Percentiles rank a stretch among this genome's conserved stretches.
Evolutionary conservation across 2,329 filamentous ascomycete species (phyloP).

Genomic region (Colletotrichum simmondsii): DNA sequence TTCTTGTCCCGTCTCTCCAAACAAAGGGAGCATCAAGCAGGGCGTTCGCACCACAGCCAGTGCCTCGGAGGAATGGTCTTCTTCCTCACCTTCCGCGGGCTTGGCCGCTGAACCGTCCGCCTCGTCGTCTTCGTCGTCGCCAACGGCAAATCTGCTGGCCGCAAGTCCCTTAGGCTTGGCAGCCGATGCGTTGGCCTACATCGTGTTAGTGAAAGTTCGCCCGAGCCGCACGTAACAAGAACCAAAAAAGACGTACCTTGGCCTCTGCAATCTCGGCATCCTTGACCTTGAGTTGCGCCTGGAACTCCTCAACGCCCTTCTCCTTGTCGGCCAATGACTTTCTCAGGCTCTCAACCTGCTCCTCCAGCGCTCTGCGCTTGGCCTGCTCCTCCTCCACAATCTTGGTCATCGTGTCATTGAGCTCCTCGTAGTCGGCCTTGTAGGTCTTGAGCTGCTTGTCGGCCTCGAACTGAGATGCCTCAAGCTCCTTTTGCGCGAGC

Average conservation of each 20-base stretch:
- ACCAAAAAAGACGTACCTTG: conserved; percentile 55
- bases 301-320: conserved; percentile 60
- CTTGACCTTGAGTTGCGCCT: conserved; percentile 70
- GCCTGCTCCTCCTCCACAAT: conserved; percentile 68
- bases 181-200: conserved; percentile 57
- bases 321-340: conserved; percentile 59
- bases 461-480: conserved; percentile 61
- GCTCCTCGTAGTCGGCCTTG: conserved; percentile 69
- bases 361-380: conserved; percentile 63
- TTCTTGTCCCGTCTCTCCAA: conserved; percentile 27
- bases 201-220: conserved; percentile 13
- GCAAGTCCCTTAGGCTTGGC: conserved; percentile 62
- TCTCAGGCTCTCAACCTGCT: conserved; percentile 58
- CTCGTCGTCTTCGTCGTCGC: conserved; percentile 43
- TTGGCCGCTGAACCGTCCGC: conserved; percentile 47
- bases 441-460: conserved; percentile 65
- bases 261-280: conserved; percentile 72
- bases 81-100: conserved; percentile 67
- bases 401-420: conserved; percentile 71
- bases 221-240: conserved; percentile 15
- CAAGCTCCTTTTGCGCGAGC: conserved; percentile 63
- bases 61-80: conserved; percentile 73
- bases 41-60: conserved; percentile 73
- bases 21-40: conserved; percentile 54
- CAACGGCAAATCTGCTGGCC: conserved; percentile 64